Evolutionary conservation across 495 filamentous ascomycete species (phyloP).

Genomic region (Aspergillus avenaceus): DNA sequence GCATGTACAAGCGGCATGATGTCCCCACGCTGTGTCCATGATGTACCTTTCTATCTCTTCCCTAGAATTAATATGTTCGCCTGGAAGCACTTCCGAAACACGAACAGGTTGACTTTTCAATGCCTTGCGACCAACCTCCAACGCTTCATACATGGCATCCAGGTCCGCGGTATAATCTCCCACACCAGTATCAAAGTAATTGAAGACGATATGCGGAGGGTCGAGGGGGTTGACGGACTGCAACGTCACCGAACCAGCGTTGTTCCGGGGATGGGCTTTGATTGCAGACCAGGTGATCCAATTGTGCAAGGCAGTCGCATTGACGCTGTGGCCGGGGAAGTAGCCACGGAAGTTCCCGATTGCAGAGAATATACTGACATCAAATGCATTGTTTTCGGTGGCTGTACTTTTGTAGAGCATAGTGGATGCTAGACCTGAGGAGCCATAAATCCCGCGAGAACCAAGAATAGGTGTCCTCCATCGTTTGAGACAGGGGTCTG

Average conservation of each 20-base stretch:
- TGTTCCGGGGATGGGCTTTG: slow-evolving; percentile 52
- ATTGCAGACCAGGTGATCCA: slow-evolving; percentile 49
- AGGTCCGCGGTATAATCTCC: slow-evolving; percentile 38
- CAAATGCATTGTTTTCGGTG: too few relatives aligned
- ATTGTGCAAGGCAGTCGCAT: slow-evolving; percentile 24
- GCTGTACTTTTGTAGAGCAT: too few relatives aligned
- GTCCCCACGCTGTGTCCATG: slow-evolving; percentile 52
- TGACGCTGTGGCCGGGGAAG: slow-evolving; percentile 31
- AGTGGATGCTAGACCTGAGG: too few relatives aligned
- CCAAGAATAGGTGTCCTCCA: too few relatives aligned
- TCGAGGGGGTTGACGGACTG: slow-evolving; percentile 49
- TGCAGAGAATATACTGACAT: too few relatives aligned
- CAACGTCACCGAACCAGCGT: slow-evolving; percentile 48
- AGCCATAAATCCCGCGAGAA: too few relatives aligned
- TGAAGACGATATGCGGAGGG: slow-evolving; percentile 52
- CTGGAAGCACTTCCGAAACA: slow-evolving; percentile 44
- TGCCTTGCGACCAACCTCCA: slow-evolving; percentile 39
- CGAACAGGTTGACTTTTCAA: slow-evolving; percentile 23
- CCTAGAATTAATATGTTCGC: slow-evolving; percentile 27
- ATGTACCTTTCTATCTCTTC: slow-evolving; percentile 46
- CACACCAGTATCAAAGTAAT: slow-evolving; percentile 48
- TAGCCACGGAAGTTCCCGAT: too few relatives aligned
- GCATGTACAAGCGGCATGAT: slow-evolving; percentile 55
- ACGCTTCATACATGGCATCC: slow-evolving; percentile 41
- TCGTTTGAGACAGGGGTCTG: too few relatives aligned